Evolutionary conservation across 192 early-diverging fungal species (phyloP), one percentile per base, ranked within the genome.

Genomic region (Gonapodya prolifera): DNA sequence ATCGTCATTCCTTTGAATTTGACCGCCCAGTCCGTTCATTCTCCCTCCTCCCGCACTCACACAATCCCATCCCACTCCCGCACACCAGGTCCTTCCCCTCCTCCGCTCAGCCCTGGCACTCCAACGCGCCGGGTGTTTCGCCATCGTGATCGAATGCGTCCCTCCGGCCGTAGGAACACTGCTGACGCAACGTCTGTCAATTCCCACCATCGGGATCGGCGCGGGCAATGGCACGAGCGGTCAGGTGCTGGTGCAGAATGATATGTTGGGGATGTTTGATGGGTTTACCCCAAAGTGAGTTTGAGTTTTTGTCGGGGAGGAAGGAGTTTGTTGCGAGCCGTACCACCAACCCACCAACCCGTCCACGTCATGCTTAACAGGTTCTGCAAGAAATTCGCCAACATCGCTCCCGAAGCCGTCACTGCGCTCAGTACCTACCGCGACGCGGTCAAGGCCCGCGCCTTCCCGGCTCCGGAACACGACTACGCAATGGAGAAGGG

Each of bases 141-240:
- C 88, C 0, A 80, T 99, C 18, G 92, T 98, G 30, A 83, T 99
- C 23, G 98, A 99, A 82, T 94, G 94, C 32, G 88, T 99, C 69
- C 96, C 98, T 1, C 88, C 87, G 70, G 86, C 90, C n/a, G 93
- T 99, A 16, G 98, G 96, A 0, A 83, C 85, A n/a, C 87, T 91
- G 35, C 91, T 98, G 71, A 99, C 96, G 0, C 78, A 88, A 30
- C 78, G 87, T 35, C 82, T 99, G 33, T 75, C 74, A 0, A 89
- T 98, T 35, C 96, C 96, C 2, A 99, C 96, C 2, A 98, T 99
- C 78, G 98, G 98, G 16, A 99, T 99, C 80, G 98, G 98, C 61
- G 96, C 98, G 2, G 96, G 96, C 2, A 76, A 86, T 17, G 83
- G 88, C 0, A 92, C 91, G 16, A 96, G 94, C 28, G 98, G 98